Base-by-base conservation (phyloP, 2,329 filamentous ascomycete genomes). In the Pseudogymnoascus sp. region DNA sequence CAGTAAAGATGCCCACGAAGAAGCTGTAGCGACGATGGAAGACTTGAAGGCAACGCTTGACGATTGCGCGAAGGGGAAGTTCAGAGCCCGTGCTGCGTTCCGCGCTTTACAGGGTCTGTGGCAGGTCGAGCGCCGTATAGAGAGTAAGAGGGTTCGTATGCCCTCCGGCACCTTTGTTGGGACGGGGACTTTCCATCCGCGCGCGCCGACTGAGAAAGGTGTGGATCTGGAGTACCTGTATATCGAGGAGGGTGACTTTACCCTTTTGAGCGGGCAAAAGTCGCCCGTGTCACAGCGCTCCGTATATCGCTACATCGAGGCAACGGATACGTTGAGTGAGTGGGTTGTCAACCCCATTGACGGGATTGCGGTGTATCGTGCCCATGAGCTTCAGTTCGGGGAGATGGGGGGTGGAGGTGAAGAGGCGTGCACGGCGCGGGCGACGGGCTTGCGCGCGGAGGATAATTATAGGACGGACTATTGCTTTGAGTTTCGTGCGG, bases 331-430 rank as follows among this genome's bases (percentile, higher is more conserved):
- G 30, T 75, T 92, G 19, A 88, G 84, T 64, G 85, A 89, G 0
- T 92, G 89, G 89, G 92, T 91, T 67, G 84, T 84, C 38, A 84
- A 85, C 66, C 78, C 81, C 0, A 83, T 88, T 14, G 85, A 90
- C 66, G 73, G 78, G 14, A 77, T 78, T 62, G 79, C 79, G 12
- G 85, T 86, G 0, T 89, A 91, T 66, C 76, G 92, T 14, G 92
- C 92, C 72, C 88, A 92, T 68, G 82, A 86, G 65, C 75, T 92
- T n/a, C 81, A 87, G 63, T 89, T 92, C 66, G 63, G 76, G n/a
- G 66, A 76, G 8, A 75, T 77, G 0, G 68, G 67, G 1, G 65
- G 68, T 23, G 41, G 6, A 7, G 65, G 68, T 23, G 41, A 12
- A 7, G 41, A 70, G 11, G 65, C 63, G 58, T 8, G 36, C 30